These are phyloP conservation scores for Grosmannia serpens DNA, from an alignment of 2,329 filamentous ascomycete species.

Conservation along the genomic window DNA sequence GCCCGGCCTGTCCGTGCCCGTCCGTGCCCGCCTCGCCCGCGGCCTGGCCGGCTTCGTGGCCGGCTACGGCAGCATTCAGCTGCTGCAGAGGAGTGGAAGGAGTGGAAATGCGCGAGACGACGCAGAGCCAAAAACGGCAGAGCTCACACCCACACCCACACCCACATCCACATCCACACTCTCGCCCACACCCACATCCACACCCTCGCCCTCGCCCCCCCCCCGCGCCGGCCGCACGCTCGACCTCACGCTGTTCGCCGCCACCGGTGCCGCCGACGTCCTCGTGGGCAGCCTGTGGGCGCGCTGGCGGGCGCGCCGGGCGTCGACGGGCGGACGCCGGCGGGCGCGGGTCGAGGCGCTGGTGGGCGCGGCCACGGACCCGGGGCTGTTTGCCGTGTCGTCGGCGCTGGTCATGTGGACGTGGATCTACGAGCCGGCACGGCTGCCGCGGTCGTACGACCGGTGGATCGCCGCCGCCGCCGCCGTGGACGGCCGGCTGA, in stretches of 20 bases:
- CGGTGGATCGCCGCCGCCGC: conserved; percentile 75
- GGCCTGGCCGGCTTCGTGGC: conserved; percentile 47
- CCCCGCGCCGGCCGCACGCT: conserved; percentile 58
- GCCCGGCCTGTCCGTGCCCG: conserved; percentile 15
- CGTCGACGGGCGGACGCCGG: conserved; percentile 25
- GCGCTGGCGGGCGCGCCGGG: conserved; percentile 31
- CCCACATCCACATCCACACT: neutral
- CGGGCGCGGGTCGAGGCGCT: conserved; percentile 36
- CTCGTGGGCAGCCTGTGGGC: conserved; percentile 56
- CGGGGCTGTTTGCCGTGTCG: conserved; percentile 59
- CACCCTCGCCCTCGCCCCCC: conserved; percentile 17
- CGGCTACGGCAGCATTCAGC: conserved; percentile 43
- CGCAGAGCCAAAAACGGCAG: neutral
- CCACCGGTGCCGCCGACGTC: conserved; percentile 61
- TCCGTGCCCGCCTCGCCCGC: conserved; percentile 36
- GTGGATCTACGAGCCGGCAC: conserved; percentile 67
- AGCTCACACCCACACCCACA: conserved; percentile 1
- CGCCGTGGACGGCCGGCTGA: conserved; percentile 60
- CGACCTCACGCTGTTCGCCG: conserved; percentile 71
- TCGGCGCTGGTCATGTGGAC: conserved; percentile 76
- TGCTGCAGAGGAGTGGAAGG: conserved; percentile 32
- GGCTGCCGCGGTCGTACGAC: conserved; percentile 62
- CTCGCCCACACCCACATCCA: neutral
- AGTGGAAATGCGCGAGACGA: neutral
- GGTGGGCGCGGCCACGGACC: conserved; percentile 43